phyloP scores from a whole-genome alignment of 2,329 filamentous ascomycete species.

The Aspergillus versicolor region DNA sequence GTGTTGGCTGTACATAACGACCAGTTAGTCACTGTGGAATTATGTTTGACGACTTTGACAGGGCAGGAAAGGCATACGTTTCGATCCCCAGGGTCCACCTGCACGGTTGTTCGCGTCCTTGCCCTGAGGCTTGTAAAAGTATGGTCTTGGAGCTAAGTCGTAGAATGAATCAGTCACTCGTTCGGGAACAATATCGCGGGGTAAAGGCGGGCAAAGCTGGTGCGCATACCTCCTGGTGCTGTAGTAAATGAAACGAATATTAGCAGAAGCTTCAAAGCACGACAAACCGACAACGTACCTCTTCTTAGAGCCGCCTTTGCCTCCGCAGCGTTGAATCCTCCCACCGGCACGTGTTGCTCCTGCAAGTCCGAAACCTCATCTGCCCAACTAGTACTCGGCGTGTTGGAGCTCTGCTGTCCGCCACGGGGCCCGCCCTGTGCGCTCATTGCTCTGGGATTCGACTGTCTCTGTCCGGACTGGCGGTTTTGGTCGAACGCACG shows the following conservation, averaged over 20 bases:
- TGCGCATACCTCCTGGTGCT: constrained; percentile 32
- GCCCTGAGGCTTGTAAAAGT: constrained; percentile 40
- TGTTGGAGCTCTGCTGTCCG: constrained; percentile 25
- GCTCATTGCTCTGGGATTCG: constrained; percentile 32
- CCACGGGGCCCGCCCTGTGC: constrained; percentile 33
- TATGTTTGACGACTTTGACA: neutral
- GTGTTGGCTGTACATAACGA: constrained; percentile 38
- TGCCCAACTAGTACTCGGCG: constrained; percentile 27
- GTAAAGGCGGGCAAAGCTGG: neutral
- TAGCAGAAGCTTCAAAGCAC: neutral
- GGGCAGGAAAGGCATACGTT: constrained; percentile 34
- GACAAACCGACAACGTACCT: constrained; percentile 26
- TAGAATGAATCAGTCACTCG: constrained; percentile 1
- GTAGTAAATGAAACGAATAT: neutral
- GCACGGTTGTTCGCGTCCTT: constrained; percentile 38
- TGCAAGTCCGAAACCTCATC: constrained; percentile 22
- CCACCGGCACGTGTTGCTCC: constrained; percentile 44
- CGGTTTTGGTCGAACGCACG: constrained; percentile 37
- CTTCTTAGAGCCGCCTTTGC: constrained; percentile 41
- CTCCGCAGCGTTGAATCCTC: constrained; percentile 45
- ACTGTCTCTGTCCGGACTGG: constrained; percentile 37
- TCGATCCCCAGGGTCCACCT: constrained; percentile 45
- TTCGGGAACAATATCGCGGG: neutral
- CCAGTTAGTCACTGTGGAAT: neutral
- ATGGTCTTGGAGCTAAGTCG: constrained; percentile 31